Evolutionary conservation across 805 yeast species (phyloP).

Genomic region (Wickerhamiella australiensis): DNA sequence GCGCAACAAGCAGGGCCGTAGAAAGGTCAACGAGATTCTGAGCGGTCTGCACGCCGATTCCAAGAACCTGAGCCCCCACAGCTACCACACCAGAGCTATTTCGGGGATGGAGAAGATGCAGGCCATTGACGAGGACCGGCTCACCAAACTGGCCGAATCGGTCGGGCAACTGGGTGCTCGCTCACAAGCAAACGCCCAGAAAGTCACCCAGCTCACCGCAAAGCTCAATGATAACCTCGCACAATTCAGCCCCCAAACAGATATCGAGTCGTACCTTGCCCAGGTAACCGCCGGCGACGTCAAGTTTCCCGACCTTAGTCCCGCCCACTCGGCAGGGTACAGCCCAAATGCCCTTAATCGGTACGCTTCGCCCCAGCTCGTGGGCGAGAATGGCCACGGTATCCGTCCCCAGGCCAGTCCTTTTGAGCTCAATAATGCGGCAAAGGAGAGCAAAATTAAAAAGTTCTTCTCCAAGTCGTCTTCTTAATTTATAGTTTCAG

Average conservation of each 20-base stretch:
- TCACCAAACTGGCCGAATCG: constrained; percentile 49
- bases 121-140: constrained; percentile 36
- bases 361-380: constrained; percentile 8
- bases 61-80: constrained; percentile 8
- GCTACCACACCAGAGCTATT: constrained; percentile 5
- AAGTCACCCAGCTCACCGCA: constrained; percentile 42
- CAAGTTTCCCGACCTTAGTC: constrained; percentile 8
- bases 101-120: constrained; percentile 42
- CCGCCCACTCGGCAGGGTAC: constrained; percentile 11
- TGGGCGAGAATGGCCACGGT: not conserved
- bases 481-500: not conserved
- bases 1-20: constrained; percentile 9
- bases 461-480: constrained; percentile 1
- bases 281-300: constrained; percentile 20
- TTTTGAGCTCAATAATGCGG: not conserved
- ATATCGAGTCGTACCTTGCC: constrained; percentile 43
- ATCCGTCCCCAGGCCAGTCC: constrained; percentile 12
- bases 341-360: not conserved
- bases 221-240: constrained; percentile 52
- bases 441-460: constrained; percentile 6
- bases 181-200: constrained; percentile 40
- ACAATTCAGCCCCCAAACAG: constrained; percentile 48
- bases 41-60: constrained; percentile 1
- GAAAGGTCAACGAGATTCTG: not conserved
- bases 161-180: constrained; percentile 56